Evolutionary conservation across 331 rosid species (phyloP).

Genomic region (Ulmus americana): DNA sequence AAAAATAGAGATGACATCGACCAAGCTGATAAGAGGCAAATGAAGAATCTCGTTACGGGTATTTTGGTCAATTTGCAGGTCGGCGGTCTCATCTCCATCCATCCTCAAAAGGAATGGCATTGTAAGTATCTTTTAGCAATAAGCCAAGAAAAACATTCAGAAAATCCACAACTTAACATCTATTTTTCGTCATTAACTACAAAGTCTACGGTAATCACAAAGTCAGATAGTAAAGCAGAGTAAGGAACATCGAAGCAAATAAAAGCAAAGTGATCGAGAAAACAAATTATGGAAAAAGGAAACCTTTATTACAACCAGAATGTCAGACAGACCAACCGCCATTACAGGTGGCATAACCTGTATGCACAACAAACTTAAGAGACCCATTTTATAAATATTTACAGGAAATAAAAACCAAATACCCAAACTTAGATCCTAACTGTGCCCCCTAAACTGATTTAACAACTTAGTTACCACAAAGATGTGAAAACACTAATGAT

Average conservation of each 20-base stretch:
- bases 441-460: constrained; percentile 24
- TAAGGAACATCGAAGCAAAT: constrained; percentile 5
- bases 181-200: no score
- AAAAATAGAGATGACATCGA: no score
- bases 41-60: no score
- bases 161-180: no score
- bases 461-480: constrained; percentile 27
- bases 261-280: no score
- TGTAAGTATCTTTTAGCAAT: no score
- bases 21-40: no score
- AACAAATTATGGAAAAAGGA: constrained; percentile 17
- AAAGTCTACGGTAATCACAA: no score
- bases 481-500: constrained; percentile 22
- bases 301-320: constrained; percentile 45
- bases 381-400: constrained; percentile 40
- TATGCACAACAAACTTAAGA: constrained; percentile 38
- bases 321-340: constrained; percentile 41
- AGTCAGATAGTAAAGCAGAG: neutral
- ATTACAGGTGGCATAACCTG: constrained; percentile 44
- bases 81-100: no score
- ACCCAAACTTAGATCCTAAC: constrained; percentile 34
- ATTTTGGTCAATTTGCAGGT: no score
- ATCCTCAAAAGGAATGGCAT: no score
- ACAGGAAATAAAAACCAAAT: constrained; percentile 40
- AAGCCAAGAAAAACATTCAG: no score